Base-by-base conservation (phyloP, 2,329 filamentous ascomycete genomes). In the Orbilia brochopaga region DNA sequence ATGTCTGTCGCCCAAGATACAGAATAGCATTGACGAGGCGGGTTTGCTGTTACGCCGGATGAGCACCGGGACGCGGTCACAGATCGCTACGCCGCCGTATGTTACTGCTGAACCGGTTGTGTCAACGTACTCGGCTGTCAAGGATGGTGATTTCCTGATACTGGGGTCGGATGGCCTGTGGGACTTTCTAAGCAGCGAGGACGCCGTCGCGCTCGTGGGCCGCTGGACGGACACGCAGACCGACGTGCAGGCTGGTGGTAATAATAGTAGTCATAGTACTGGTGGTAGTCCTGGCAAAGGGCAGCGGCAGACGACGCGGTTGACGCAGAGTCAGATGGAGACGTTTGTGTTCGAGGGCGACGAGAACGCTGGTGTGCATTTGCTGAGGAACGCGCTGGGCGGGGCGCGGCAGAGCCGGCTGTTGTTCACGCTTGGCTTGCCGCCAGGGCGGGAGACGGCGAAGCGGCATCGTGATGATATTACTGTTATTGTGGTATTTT, bases 81-180 rank as follows among this genome's bases (percentile, higher is more conserved):
- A 0, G 81, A 81, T 0, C 79, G 81, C 0, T 82, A 85, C 86
- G 0, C 87, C 87, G 1, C 88, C 88, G 0, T 90, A 90, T 78
- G 79, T 90, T 75, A 89, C 85, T 0, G 88, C 87, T 0, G 83
- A 87, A 75, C 88, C 88, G 0, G 86, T 86, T 32, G 80, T 90
- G 24, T 87, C 83, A 2, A 1, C 86, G 84, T 2, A 85, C 82
- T 0, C 78, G 80, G 56, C 23, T 32, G 79, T 90, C 4, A 79
- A 83, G 3, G 80, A 0, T 79, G 79, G 0, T 79, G 83, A 84
- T 55, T 90, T 90, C 75, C 78, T 89, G 57, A 87, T 90, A 72
- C 80, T 90, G 74, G 88, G 87, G 0, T 85, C 83, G 0, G 88
- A 90, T 74, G 88, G 88, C 0, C 77, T 90, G 1, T 91, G 88